Conservation (phyloP, 164 flowering plant species). For the Magnolia sinica region DNA sequence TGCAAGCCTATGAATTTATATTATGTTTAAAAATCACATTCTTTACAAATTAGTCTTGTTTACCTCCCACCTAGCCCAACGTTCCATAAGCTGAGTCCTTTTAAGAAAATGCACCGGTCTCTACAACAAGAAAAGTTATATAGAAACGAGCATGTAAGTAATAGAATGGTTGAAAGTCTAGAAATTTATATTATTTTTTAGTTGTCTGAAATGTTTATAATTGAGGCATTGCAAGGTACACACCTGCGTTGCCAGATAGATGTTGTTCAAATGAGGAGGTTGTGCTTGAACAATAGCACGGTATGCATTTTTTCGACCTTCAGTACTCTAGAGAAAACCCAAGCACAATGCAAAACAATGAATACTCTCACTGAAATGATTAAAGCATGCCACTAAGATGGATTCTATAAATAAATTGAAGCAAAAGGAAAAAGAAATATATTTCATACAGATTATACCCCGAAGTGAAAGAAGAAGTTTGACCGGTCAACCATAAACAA, state of each 20-base stretch:
- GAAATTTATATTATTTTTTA: no score
- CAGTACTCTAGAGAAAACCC: slow-evolving; percentile 53
- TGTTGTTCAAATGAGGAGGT: slow-evolving; percentile 89
- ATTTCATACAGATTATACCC: slow-evolving; percentile 43
- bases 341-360: neutral
- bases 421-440: neutral
- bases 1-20: neutral
- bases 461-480: slow-evolving; percentile 98
- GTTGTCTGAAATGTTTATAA: neutral
- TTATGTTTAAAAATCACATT: slow-evolving; percentile 8
- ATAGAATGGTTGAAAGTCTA: neutral
- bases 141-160: neutral
- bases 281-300: slow-evolving; percentile 87
- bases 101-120: slow-evolving; percentile 93
- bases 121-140: slow-evolving; percentile 33
- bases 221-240: neutral
- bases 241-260: slow-evolving; percentile 96
- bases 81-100: slow-evolving; percentile 97
- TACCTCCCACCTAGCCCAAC: slow-evolving; percentile 99
- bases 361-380: neutral
- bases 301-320: slow-evolving; percentile 85
- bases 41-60: slow-evolving; percentile 11
- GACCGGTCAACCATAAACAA: slow-evolving; percentile 95
- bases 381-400: neutral
- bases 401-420: slow-evolving; percentile 3